Base-by-base conservation (phyloP, 2,329 filamentous ascomycete genomes). In the Colletotrichum orbiculare region DNA sequence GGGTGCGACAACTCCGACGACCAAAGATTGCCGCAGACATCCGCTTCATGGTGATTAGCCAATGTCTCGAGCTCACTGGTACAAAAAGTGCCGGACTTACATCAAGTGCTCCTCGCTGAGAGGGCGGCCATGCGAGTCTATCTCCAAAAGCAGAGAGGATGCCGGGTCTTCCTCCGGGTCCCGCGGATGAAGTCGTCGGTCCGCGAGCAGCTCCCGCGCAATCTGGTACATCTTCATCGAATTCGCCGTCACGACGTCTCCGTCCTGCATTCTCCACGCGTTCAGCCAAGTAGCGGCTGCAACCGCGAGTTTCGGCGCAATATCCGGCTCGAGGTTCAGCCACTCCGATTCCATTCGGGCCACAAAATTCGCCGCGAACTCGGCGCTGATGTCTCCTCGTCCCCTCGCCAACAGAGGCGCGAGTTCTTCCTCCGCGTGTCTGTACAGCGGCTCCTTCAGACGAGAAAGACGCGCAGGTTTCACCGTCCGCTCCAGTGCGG, bases 321-420 rank as follows among this genome's bases (percentile, higher is more conserved):
- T 55, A 6, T 67, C 68, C 2, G 65, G 64, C 6, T 61, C 65
- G 6, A 71, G 65, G 9, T 70, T 71, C 25, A 71, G 15, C 69
- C 69, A 70, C 47, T 70, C 69, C 0, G 69, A 53, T 47, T 69
- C 69, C n/a, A 71, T 60, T 11, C 67, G 50, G 8, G 69, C 69
- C 8, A 69, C 69, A 54, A 64, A 71, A 8, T 64, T 59, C 5
- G 68, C 64, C 1, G 61, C 69, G 35, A 71, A 70, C 33, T 69
- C 64, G 1, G 69, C 66, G 39, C 67, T 59, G 43, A 71, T 57
- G 42, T 70, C 67, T 11, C 69, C 69, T 11, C 41, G 10, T 7
- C 68, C 67, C 0, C 43, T 42, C 2, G n/a, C 34, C 2, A 71
- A 6, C 0, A 71, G 48, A 1, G 67, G 68, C 0, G 54, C 59